A percentile compares a stretch with the other conserved stretches of the same genome.
Conservation (phyloP, 2,329 filamentous ascomycete genomes). For the Epichloe coenophiala region DNA sequence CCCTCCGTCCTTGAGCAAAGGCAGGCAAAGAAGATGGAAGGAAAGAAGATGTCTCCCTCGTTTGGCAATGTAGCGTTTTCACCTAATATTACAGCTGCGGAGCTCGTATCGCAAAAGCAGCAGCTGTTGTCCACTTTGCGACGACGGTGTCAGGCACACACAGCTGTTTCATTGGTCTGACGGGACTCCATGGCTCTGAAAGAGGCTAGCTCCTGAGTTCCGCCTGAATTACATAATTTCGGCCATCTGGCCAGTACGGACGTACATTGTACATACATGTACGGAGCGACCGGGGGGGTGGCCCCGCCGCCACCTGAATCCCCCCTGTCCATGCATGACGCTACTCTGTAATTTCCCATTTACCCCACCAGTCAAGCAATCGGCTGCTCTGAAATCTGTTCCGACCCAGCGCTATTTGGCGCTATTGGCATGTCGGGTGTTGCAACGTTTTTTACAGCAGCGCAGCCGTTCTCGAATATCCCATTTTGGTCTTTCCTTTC, state of each 20-base stretch:
- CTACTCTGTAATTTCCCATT: constrained; percentile 9
- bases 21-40: no score
- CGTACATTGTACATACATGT: no score
- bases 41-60: no score
- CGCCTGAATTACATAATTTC: background rate
- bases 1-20: no score
- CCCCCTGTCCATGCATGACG: constrained; percentile 4
- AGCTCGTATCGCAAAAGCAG: background rate
- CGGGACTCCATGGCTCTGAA: background rate
- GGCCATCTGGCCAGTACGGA: no score
- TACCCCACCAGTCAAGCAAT: constrained; percentile 5
- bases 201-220: background rate
- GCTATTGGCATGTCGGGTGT: no score
- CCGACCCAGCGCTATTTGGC: background rate
- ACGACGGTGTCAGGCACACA: background rate
- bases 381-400: background rate
- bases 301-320: background rate
- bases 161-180: background rate
- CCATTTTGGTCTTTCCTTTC: no score
- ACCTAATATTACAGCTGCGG: background rate
- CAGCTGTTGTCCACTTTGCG: background rate
- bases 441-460: background rate
- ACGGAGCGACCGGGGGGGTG: no score
- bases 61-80: no score
- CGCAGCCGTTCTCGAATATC: no score